phyloP scores from a whole-genome alignment of 768 basidiomycete genomes.

The Hygrocybe punicea region DNA sequence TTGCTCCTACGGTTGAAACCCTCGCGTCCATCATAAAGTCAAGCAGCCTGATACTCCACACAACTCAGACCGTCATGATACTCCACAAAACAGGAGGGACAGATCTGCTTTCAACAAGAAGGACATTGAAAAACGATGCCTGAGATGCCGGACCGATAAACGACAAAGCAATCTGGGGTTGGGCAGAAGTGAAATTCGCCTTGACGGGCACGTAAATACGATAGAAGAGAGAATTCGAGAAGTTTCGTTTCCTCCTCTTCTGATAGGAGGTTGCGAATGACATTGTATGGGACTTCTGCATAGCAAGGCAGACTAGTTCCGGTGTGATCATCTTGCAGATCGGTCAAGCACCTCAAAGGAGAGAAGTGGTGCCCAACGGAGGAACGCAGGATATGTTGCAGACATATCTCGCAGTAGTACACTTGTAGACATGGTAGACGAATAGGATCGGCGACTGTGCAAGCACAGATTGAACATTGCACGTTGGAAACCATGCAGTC shows the following conservation, averaged over 20 bases:
- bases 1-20: too few relatives aligned
- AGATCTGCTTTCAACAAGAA: slow-evolving; percentile 68
- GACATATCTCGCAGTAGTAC: slow-evolving; percentile 54
- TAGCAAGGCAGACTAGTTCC: slow-evolving; percentile 24
- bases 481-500: neutral
- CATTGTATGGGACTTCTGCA: slow-evolving; percentile 37
- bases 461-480: slow-evolving; percentile 43
- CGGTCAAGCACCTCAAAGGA: slow-evolving; percentile 40
- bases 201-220: slow-evolving; percentile 39
- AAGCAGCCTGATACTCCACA: neutral
- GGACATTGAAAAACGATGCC: slow-evolving; percentile 63
- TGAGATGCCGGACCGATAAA: slow-evolving; percentile 42
- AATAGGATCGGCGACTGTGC: slow-evolving; percentile 29
- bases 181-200: slow-evolving; percentile 54
- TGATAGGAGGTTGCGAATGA: slow-evolving; percentile 41
- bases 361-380: slow-evolving; percentile 25
- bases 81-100: slow-evolving; percentile 52
- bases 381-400: slow-evolving; percentile 42
- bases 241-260: slow-evolving; percentile 39
- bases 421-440: slow-evolving; percentile 48
- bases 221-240: slow-evolving; percentile 40
- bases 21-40: too few relatives aligned
- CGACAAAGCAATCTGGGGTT: slow-evolving; percentile 45
- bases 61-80: slow-evolving; percentile 22
- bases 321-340: slow-evolving; percentile 2